Evolutionary conservation across 305 asterid species (phyloP), one percentile per base, ranked within the genome.

Genomic region (Fraxinus ornus): DNA sequence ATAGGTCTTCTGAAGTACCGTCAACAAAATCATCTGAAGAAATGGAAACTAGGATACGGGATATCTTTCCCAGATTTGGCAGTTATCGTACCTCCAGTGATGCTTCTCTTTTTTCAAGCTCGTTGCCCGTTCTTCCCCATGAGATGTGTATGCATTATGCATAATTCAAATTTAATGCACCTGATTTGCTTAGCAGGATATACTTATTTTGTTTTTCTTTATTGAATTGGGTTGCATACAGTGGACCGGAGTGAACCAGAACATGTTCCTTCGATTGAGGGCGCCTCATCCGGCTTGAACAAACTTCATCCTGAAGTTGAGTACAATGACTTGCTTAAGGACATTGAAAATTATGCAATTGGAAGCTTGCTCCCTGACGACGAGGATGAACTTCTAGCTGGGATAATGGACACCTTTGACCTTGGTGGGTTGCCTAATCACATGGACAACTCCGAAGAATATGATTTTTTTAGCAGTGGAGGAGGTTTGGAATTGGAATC

Each of bases 401-500:
- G 90, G 62, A 52, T 52, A 52, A 52, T 52, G 22, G 62, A 17
- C 62, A 52, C 22, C 17, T 87, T 85, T 83, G 90, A 84, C 62
- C 80, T 79, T 52, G 80, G 84, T 80, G 86, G 88, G 80, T 74
- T 86, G 83, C 85, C 90, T 55, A 73, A 80, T 79, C 90, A 70
- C 35, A 76, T 84, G 62, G 94, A 89, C 78, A 95, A 90, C 52
- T 22, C 74, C 28, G 94, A 90, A 76, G 93, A 93, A 8, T 86
- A 81, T 83, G 95, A 93, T 85, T 9, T 93, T 70, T 94, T 93
- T 84, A 93, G 93, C 83, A 93, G 94, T 80, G 93, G 91, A 55
- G 98, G 98, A 75, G 98, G 98, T 47, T 74, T 93, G 32, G 97
- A 93, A 79, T 75, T 93, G 88, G 98, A 93, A 55, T 82, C 87